Evolutionary conservation across 257 asterid species (phyloP), one percentile per base, ranked within the genome.

Genomic region (Ajuga chamaepitys): DNA sequence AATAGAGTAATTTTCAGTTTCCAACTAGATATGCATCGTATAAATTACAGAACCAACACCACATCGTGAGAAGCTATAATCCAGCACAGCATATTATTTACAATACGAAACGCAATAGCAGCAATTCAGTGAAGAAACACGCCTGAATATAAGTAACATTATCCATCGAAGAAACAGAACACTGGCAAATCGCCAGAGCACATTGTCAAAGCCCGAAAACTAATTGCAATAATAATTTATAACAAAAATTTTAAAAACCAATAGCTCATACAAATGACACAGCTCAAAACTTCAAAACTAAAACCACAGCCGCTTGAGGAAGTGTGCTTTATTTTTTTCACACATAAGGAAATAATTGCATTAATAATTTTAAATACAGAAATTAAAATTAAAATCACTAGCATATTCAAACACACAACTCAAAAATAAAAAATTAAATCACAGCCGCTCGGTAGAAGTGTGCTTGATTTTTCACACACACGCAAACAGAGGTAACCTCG

Each of bases 401-500:
- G 2, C 20, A 25, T 5, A 37, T 10, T 45, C 7, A 11, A 28
- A 9, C 1, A 17, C 35, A 18, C 1, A 48, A 48, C 71, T 22
- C 60, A 41, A 44, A 65, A 42, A 25, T 37, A 10, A 34, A 37
- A 37, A 26, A 37, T 4, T 52, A 28, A 10, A 53, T n/a, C 37
- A 17, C 20, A 26, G 48, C 32, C 44, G 58, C 57, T 20, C 18
- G 20, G 18, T 30, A 46, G 20, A 54, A 8, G 40, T 9, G 50
- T 0, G 25, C 20, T 20, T 10, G 58, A 69, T 47, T 7, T 17
- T 10, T 48, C 34, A 24, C 14, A 4, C 17, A 9, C 41, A 58
- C 16, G 25, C 9, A 60, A n/a, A 69, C 7, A 59, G 44, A 55
- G 81, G 44, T 16, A 40, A 91, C 98, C 98, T 91, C 98, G 55